A percentile compares a stretch with the other conserved stretches of the same genome.
phyloP scores from a whole-genome alignment of 352 stramenopile genomes.

The Paralagenidium karlingii region DNA sequence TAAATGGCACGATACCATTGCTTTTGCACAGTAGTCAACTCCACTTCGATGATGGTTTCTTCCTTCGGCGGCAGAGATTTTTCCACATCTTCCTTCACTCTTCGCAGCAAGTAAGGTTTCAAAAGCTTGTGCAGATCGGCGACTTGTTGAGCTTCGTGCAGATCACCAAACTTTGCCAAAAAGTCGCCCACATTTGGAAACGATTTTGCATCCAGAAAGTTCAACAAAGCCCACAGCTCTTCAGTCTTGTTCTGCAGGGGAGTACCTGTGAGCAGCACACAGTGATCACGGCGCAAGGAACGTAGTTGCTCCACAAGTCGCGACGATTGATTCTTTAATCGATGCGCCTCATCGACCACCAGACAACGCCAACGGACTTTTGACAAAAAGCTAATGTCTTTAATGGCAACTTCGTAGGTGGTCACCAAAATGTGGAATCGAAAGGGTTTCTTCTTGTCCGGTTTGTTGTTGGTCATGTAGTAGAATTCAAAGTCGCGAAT shows the following conservation, averaged over 20 bases:
- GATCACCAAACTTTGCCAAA: constrained; percentile 84
- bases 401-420: constrained; percentile 86
- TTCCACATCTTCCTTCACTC: constrained; percentile 85
- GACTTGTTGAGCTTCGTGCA: constrained; percentile 81
- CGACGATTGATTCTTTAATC: constrained; percentile 80
- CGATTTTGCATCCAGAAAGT: constrained; percentile 92
- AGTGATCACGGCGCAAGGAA: constrained; percentile 66
- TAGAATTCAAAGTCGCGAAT: constrained; percentile 96
- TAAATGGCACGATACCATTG: constrained; percentile 90
- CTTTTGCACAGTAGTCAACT: constrained; percentile 84
- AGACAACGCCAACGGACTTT: constrained; percentile 91
- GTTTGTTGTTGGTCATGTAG: constrained; percentile 53
- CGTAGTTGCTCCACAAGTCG: constrained; percentile 79
- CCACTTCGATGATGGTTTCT: constrained; percentile 86
- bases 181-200: constrained; percentile 93
- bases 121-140: constrained; percentile 84
- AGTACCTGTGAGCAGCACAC: constrained; percentile 77
- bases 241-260: constrained; percentile 97
- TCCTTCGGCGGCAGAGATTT: constrained; percentile 82
- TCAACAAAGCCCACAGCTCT: constrained; percentile 99
- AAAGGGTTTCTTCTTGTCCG: constrained; percentile 75
- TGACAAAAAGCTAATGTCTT: constrained; percentile 85
- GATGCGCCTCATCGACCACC: constrained; percentile 83
- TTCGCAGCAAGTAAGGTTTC: constrained; percentile 80
- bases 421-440: constrained; percentile 86